Percentiles rank a stretch among this genome's conserved stretches.
phyloP scores from a whole-genome alignment of 345 rosid genomes.

The Populus davidiana region DNA sequence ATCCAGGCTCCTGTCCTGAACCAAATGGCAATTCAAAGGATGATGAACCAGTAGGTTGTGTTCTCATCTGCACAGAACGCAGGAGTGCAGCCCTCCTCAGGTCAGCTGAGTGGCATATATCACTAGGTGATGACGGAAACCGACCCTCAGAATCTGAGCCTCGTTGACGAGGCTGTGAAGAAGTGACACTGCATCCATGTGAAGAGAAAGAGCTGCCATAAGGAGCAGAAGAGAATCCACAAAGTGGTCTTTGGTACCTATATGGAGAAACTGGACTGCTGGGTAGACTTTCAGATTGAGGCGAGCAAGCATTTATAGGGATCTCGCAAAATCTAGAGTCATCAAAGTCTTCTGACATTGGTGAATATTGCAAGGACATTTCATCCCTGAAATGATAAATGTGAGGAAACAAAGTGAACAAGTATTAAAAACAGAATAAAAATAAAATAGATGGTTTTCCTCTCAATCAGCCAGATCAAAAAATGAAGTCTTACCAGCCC shows the following conservation, averaged over 20 bases:
- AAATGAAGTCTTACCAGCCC: not conserved
- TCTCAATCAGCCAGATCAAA: not conserved
- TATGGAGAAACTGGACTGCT: constrained; percentile 87
- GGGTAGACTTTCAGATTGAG: constrained; percentile 72
- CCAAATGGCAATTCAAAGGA: constrained; percentile 43
- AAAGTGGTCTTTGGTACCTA: constrained; percentile 56
- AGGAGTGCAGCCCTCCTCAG: constrained; percentile 84
- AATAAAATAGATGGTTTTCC: not conserved
- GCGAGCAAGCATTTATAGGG: constrained; percentile 43
- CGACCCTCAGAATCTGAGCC: constrained; percentile 90
- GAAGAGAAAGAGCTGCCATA: constrained; percentile 36
- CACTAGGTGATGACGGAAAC: constrained; percentile 95
- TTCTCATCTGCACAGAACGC: constrained; percentile 94
- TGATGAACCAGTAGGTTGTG: constrained; percentile 55
- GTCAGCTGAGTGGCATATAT: constrained; percentile 94
- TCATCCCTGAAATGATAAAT: constrained; percentile 63
- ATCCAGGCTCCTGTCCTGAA: constrained; percentile 48
- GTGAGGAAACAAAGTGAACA: not conserved
- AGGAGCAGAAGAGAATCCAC: constrained; percentile 41
- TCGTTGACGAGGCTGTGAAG: constrained; percentile 62
- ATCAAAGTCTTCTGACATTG: constrained; percentile 91
- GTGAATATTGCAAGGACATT: constrained; percentile 76
- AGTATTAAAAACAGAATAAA: not conserved
- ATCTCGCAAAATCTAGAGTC: constrained; percentile 64
- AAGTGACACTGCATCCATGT: constrained; percentile 26